Evolutionary conservation across 2,329 filamentous ascomycete species (phyloP), one percentile per base, ranked within the genome.

Genomic region (Leptographium flavum): DNA sequence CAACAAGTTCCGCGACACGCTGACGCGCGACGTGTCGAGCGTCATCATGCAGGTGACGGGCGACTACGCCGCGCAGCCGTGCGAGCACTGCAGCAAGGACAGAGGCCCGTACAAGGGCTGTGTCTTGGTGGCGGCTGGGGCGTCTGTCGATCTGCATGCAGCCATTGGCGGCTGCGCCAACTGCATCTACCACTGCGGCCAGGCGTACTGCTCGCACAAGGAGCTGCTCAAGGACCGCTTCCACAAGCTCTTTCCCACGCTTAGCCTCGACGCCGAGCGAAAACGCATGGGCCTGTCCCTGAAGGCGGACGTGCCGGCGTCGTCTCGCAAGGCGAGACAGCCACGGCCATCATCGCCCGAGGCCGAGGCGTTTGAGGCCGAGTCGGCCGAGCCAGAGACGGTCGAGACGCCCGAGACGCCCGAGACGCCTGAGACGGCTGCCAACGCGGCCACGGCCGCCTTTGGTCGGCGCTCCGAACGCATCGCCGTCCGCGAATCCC

Each of bases 41-140:
- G 31, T 60, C 5, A 46, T 61, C 7, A 47, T 62, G 8, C 57
- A 61, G 27, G n/a, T 58, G 2, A 62, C 57, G 1, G 60, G 60
- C 14, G 54, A 60, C 3, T 45, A 45, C 15, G 55, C 55, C 3
- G 42, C 48, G 0, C 33, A 25, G 5, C 54, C 58, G 3, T 63
- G 60, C 47, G 19, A 25, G 0, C 43, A 40, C 22, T 62, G 60
- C 43, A 8, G 11, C 3, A 33, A 45, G 1, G 55, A 55, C 2
- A 47, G 43, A n/a, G 59, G 60, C 0, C 58, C 56, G 0, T 62
- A 56, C 39, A 43, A 39, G 1, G 57, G 57, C 10, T 63, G 60
- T 42, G 45, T 63, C 4, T 40, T 55, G 2, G 38, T 58, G 28
- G 19, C 50, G 6, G 39, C 22, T 1, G 41, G 39, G 1, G 51